Evolutionary conservation across 176 grass and related monocot genomes (phyloP).

Genomic region (Triticum urartu): DNA sequence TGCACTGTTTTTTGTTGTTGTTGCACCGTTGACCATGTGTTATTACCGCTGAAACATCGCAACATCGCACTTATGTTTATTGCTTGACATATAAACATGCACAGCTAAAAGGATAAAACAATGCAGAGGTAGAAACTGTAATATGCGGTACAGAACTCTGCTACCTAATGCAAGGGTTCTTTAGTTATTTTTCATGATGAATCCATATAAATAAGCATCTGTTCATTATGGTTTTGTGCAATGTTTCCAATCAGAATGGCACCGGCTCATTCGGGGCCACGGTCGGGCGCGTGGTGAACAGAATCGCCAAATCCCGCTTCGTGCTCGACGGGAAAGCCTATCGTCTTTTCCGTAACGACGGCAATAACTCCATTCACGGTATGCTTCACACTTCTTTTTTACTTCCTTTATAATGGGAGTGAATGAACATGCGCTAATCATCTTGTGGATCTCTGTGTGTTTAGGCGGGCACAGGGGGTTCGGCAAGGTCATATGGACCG

Average conservation of each 20-base stretch:
- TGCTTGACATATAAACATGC: background rate
- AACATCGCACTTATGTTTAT: background rate
- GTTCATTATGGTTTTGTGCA: background rate
- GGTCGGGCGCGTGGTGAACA: slow-evolving; percentile 77
- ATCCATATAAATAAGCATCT: background rate
- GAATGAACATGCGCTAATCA: background rate
- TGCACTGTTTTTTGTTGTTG: background rate
- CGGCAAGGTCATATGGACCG: slow-evolving; percentile 9
- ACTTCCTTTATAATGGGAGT: background rate
- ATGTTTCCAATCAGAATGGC: slow-evolving; percentile 45
- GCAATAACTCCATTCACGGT: slow-evolving; percentile 82
- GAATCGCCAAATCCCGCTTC: slow-evolving; percentile 59
- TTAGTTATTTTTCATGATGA: too few species aligned
- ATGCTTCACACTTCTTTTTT: background rate
- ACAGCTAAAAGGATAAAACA: too few species aligned
- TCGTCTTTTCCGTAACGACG: slow-evolving; percentile 52
- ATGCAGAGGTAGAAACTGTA: too few species aligned
- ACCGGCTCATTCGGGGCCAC: slow-evolving; percentile 60
- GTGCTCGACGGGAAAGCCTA: slow-evolving; percentile 54
- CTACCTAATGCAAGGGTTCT: too few species aligned
- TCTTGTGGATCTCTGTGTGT: background rate
- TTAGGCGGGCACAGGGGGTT: slow-evolving; percentile 17
- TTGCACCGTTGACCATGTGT: background rate
- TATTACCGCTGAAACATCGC: background rate
- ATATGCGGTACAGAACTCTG: too few species aligned